Base-by-base conservation (phyloP, 2,329 filamentous ascomycete genomes). In the Chaetomium sp. region DNA sequence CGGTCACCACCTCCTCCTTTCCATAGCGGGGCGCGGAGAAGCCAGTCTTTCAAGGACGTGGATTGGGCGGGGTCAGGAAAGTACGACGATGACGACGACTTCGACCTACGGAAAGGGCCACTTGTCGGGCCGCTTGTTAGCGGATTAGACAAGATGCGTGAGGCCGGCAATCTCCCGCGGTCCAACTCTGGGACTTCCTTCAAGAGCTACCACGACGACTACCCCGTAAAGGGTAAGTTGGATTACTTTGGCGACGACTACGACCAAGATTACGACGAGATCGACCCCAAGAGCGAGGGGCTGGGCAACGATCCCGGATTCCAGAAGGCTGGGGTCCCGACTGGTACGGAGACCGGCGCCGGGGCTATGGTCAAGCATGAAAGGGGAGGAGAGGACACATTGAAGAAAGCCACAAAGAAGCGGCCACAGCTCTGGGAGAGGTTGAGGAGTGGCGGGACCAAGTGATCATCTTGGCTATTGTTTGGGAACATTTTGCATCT, bases 231-330 rank as follows among this genome's bases (percentile, higher is more conserved):
- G 59, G 63, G 53, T 16, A 66, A 68, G 13, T 31, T 50, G 61
- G 51, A 57, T 23, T 47, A 38, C 7, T 66, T 58, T 45, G 57
- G 56, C 9, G 63, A 60, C 10, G 69, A 38, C 66, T 70, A 10
- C 23, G 65, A 65, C 4, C 42, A 60, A 8, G 73, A 74, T 45
- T 75, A 74, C 31, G 77, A 79, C 47, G 78, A 79, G 50, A 79
- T 80, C 68, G 78, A 79, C 33, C 73, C 78, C 19, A 82, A 81
- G 68, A 80, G 79, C 8, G 78, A 80, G 49, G 78, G 83, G 72
- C 77, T 83, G n/a, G 77, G 78, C 60, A 80, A 82, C 65, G 78
- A 85, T 35, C 79, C 82, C 3, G 71, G 64, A 1, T 74, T 73
- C 57, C 65, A 71, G 56, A 70, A 66, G 58, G 71, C 72, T 8